Evolutionary conservation across 345 rosid species (phyloP), one percentile per base, ranked within the genome.

Genomic region (Salix brachista): DNA sequence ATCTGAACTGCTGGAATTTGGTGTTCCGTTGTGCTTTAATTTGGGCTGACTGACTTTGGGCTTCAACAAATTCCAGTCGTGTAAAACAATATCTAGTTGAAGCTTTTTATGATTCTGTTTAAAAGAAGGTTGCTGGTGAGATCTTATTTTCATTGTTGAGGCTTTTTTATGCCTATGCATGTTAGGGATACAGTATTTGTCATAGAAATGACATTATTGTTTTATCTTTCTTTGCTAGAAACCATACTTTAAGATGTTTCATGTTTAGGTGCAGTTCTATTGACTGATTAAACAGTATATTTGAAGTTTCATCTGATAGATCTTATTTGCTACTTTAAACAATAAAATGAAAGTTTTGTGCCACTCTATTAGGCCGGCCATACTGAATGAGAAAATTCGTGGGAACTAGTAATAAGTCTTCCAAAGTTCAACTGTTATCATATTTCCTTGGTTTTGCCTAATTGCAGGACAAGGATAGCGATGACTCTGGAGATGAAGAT

Each of bases 401-500:
- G 18, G 19, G 16, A 71, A 13, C 18, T 46, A 18, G 69, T 50
- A 21, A 21, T 21, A 3, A 34, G 77, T n/a, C 25, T 14, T 32
- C 17, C 62, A 32, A 13, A 64, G 37, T 66, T 30, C 36, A 68
- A 41, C 28, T 54, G 52, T 28, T 28, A 8, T 32, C 26, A 70
- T 69, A 60, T 71, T 74, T 50, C 70, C 69, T 72, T 62, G 68
- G 44, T 12, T n/a, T 12, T 69, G 72, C 68, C 52, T 54, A 41
- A 70, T 60, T 74, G 4, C 81, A 90, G 91, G 93, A 83, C 54
- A 88, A 90, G 71, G 89, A 85, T 56, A 91, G 82, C 0, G 87
- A 80, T 34, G 92, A 86, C 10, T 79, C 88, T 6, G 92, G 86
- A 9, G 89, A 87, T 32, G 91, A 88, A 44, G 90, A 86, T 16